Conservation (phyloP, 2,329 filamentous ascomycete genomes). For the Venturia effusa region DNA sequence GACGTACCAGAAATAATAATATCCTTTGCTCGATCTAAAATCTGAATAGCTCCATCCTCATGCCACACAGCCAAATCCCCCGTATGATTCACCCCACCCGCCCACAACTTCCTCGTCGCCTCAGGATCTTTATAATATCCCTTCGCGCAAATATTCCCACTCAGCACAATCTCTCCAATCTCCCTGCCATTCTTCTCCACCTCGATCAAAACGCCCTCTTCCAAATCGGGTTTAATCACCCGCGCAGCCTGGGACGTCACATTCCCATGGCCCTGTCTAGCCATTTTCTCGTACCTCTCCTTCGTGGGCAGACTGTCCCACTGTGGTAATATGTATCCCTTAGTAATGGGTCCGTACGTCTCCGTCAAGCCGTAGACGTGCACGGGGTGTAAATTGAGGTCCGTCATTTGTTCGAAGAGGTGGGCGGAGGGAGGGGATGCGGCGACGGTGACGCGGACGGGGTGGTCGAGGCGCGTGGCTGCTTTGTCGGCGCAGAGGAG, state of each 20-base stretch:
- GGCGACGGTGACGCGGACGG: conserved; percentile 82
- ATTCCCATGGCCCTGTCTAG: conserved; percentile 86
- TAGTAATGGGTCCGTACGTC: conserved; percentile 93
- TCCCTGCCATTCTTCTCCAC: conserved; percentile 61
- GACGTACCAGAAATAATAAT: conserved; percentile 85
- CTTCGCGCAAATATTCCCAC: conserved; percentile 82
- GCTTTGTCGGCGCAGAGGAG: conserved; percentile 72
- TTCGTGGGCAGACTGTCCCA: conserved; percentile 67
- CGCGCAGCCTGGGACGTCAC: conserved; percentile 67
- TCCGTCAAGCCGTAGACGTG: conserved; percentile 85
- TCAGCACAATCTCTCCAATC: conserved; percentile 76
- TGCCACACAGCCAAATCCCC: conserved; percentile 93
- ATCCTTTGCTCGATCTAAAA: conserved; percentile 88
- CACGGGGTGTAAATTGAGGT: conserved; percentile 75
- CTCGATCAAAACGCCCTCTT: conserved; percentile 54
- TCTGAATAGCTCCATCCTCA: conserved; percentile 80
- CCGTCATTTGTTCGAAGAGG: conserved; percentile 87
- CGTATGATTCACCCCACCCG: conserved; percentile 75
- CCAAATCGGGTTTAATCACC: conserved; percentile 68
- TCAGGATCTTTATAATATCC: conserved; percentile 86
- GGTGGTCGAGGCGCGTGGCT: conserved; percentile 56
- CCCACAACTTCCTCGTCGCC: conserved; percentile 78
- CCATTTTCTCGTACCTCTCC: conserved; percentile 83
- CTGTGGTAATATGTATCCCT: conserved; percentile 74
- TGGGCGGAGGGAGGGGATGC: conserved; percentile 82